Evolutionary conservation across 31 red algal species (phyloP), one percentile per base, ranked within the genome.

Genomic region (Asparagopsis taxiformis): DNA sequence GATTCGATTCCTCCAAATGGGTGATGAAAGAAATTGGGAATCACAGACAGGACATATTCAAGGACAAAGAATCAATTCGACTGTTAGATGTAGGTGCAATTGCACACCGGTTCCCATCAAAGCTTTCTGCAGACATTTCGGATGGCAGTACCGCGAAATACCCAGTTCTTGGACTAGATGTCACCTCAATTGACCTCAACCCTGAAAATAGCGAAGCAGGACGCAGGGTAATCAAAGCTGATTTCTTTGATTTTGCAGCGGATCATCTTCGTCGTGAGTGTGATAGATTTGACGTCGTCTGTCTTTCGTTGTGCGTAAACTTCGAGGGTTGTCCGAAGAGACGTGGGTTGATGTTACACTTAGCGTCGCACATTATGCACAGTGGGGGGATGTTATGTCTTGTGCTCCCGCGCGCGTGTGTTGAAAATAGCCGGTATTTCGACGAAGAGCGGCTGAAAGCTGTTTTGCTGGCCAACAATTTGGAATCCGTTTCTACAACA

Each of bases 11-110:
- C 23, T 88, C 84, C 16, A 29, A 53, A 35, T 88, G 84, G 73
- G 84, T 88, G 8, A n/a, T 66, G 11, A 5, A 26, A 3, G 34
- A 48, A 24, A 48, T 88, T 2, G 35, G 35, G 37, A 32, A 70
- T 15, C 36, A 19, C 20, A 2, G 30, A n/a, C 16, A 19, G 15
- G 11, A 48, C 23, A 6, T 62, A 4, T 0, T 11, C 3, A 55
- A 62, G 16, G 19, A 37, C 16, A 25, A 2, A 49, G 11, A 21
- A 21, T 8, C 54, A 7, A 21, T 88, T 31, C 20, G 25, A 2
- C 13, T 88, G 11, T 66, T 88, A n/a, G 84, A 88, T 68, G 84
- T 88, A 20, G 84, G 84, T 23, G 52, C 84, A 22, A 79, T 88
- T 58, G 41, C 32, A 21, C 51, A 66, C 21, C 73, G 84, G 37